Conservation (phyloP, 2,329 filamentous ascomycete genomes). For the Epichloe sibirici region DNA sequence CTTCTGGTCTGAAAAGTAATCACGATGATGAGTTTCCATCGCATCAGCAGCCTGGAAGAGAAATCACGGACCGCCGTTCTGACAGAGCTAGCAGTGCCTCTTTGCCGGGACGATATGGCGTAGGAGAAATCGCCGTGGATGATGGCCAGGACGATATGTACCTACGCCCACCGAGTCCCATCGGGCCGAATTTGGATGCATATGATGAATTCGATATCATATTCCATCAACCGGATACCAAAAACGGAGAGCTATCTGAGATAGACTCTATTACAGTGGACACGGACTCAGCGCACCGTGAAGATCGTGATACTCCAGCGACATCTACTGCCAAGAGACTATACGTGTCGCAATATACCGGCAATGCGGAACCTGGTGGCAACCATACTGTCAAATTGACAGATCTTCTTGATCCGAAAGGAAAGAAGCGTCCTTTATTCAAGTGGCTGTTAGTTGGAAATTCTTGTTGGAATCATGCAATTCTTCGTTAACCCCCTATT, state of each 20-base stretch:
- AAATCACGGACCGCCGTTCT: background rate
- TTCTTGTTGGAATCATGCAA: too few species aligned
- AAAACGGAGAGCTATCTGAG: conserved; percentile 17
- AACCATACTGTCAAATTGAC: conserved; percentile 24
- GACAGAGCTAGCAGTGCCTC: background rate
- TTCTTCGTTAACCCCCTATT: conserved; percentile 6
- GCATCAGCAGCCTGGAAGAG: background rate
- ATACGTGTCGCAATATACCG: conserved; percentile 25
- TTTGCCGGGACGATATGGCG: background rate
- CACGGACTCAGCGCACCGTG: conserved; percentile 9
- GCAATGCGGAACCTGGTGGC: conserved; percentile 24
- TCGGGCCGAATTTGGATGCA: conserved; percentile 16
- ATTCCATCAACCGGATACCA: conserved; percentile 13
- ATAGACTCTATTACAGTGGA: conserved; percentile 17
- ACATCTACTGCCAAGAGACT: conserved; percentile 14
- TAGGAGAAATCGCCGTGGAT: background rate
- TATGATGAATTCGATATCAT: conserved; percentile 18
- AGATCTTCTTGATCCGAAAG: conserved; percentile 21
- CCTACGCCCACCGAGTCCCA: conserved; percentile 6
- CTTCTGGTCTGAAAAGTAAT: background rate
- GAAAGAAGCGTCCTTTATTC: conserved; percentile 23
- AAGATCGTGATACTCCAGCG: conserved; percentile 5
- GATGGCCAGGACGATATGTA: background rate
- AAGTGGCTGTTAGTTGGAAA: conserved; percentile 25
- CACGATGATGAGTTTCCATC: background rate